These are phyloP conservation scores for Gillenia trifoliata DNA, from an alignment of 306 rosid species.

Conservation along the genomic window DNA sequence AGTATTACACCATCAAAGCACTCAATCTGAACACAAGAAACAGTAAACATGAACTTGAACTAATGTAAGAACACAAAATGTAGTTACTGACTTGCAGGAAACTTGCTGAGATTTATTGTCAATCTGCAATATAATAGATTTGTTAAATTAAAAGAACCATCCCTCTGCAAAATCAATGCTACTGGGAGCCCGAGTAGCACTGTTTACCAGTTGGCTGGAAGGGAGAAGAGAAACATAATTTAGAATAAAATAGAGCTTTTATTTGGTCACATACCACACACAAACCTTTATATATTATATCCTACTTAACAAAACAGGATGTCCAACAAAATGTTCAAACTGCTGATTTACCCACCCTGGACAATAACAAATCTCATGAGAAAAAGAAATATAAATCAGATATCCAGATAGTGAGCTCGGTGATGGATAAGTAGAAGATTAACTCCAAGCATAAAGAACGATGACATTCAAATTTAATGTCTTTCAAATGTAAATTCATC, in stretches of 20 bases:
- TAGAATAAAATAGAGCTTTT: constrained; percentile 2
- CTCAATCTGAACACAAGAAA: not conserved
- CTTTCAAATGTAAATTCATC: not conserved
- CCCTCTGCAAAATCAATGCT: constrained; percentile 87
- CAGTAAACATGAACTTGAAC: not conserved
- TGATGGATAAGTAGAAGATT: not conserved
- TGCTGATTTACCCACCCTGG: constrained; percentile 98
- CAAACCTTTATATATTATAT: constrained; percentile 5
- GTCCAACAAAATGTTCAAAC: constrained; percentile 91
- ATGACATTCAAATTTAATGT: not conserved
- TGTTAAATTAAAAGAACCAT: constrained; percentile 83
- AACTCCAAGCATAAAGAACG: not conserved
- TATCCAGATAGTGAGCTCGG: not conserved
- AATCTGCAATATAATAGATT: constrained; percentile 85
- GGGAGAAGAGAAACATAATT: constrained; percentile 7
- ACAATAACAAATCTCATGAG: constrained; percentile 19
- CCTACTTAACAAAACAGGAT: constrained; percentile 83
- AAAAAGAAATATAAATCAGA: not conserved
- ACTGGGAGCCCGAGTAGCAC: constrained; percentile 96
- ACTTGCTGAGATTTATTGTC: constrained; percentile 94
- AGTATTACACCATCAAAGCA: no score
- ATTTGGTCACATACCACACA: not conserved
- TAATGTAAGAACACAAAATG: not conserved
- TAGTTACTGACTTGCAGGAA: constrained; percentile 79
- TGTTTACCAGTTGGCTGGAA: constrained; percentile 95